Conservation (phyloP, 108 stramenopile genomes). For the Skeletonema costatum region DNA sequence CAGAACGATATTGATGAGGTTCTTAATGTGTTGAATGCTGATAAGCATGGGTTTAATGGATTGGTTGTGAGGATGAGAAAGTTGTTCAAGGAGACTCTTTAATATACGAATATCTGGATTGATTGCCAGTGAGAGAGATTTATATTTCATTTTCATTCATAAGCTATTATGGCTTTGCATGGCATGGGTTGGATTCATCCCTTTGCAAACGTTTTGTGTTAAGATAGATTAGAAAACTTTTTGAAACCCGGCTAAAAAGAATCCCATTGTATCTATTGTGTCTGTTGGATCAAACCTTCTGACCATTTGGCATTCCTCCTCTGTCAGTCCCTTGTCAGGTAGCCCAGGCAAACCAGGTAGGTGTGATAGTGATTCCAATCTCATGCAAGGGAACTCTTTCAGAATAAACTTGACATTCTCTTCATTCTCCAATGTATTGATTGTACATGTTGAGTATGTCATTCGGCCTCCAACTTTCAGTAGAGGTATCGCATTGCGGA, state of each 20-base stretch:
- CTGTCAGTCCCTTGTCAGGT: slow-evolving; percentile 52
- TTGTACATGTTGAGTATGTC: slow-evolving; percentile 81
- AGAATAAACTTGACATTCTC: slow-evolving; percentile 63
- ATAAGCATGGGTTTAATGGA: slow-evolving; percentile 3
- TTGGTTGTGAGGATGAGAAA: slow-evolving; percentile 20
- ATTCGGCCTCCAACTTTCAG: slow-evolving; percentile 66
- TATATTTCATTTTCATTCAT: neutral
- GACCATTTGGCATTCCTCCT: slow-evolving; percentile 51
- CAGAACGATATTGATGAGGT: neutral
- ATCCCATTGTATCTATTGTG: slow-evolving; percentile 68
- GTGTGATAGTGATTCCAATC: slow-evolving; percentile 57
- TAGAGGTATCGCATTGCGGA: slow-evolving; percentile 52
- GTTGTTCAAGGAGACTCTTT: slow-evolving; percentile 6
- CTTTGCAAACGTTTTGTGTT: neutral
- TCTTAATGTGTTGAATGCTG: slow-evolving; percentile 9
- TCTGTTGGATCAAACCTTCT: slow-evolving; percentile 68
- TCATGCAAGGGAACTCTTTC: slow-evolving; percentile 57
- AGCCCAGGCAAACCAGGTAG: slow-evolving; percentile 55
- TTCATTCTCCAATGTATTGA: slow-evolving; percentile 69
- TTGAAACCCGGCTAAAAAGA: slow-evolving; percentile 74
- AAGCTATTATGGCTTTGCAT: neutral
- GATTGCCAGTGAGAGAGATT: neutral
- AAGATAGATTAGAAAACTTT: slow-evolving; percentile 28
- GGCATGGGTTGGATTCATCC: neutral
- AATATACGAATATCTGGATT: neutral